phyloP scores from a whole-genome alignment of 306 rosid genomes.

The Ammopiptanthus mongolicus region DNA sequence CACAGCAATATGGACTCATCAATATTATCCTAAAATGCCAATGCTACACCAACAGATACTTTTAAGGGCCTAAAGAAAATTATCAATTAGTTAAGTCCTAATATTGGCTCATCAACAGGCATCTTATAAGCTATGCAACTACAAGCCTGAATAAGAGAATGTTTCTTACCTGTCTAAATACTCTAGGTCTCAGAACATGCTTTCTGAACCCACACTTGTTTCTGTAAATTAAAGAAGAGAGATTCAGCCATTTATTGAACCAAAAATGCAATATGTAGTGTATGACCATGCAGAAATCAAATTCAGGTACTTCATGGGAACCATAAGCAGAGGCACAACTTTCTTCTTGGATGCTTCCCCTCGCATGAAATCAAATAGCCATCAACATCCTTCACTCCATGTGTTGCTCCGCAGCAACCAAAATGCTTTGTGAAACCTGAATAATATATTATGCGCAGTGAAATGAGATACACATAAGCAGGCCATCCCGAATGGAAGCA shows the following conservation, averaged over 20 bases:
- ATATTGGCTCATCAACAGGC: neutral
- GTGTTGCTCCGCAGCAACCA: constrained; percentile 51
- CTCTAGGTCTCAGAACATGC: constrained; percentile 31
- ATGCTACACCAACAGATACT: neutral
- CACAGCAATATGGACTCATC: neutral
- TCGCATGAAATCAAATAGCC: constrained; percentile 41
- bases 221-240: constrained; percentile 29
- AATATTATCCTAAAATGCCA: neutral
- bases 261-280: neutral
- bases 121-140: neutral
- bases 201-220: constrained; percentile 46
- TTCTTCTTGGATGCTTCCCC: constrained; percentile 58
- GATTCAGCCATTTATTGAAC: constrained; percentile 3
- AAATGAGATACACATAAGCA: neutral
- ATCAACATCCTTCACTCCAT: constrained; percentile 49
- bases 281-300: neutral
- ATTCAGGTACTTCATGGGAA: constrained; percentile 58
- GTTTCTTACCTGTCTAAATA: constrained; percentile 23
- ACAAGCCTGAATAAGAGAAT: neutral
- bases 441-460: neutral
- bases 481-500: neutral
- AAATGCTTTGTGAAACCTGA: constrained; percentile 54
- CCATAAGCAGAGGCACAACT: constrained; percentile 43
- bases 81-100: neutral
- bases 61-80: neutral